phyloP scores from a whole-genome alignment of 192 early-diverging fungal species.

The Coemansia sp. region DNA sequence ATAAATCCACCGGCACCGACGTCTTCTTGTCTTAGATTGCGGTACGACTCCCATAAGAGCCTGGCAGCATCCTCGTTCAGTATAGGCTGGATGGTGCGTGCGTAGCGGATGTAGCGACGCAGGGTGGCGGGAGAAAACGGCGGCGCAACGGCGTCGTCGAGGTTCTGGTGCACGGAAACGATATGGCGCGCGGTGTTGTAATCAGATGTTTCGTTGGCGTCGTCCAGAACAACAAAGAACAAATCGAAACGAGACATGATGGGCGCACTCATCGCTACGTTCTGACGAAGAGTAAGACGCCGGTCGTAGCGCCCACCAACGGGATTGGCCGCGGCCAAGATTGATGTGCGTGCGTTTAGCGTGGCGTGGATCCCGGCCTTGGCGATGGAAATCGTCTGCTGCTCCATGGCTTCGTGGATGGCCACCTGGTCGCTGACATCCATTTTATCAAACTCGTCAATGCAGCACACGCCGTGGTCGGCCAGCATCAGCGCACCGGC shows the following conservation, averaged over 20 bases:
- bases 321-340: slow-evolving; percentile 96
- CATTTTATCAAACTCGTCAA: slow-evolving; percentile 84
- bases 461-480: slow-evolving; percentile 97
- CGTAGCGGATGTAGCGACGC: slow-evolving; percentile 84
- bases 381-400: slow-evolving; percentile 96
- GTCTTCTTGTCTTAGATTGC: slow-evolving; percentile 85
- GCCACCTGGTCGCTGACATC: slow-evolving; percentile 95
- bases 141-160: slow-evolving; percentile 71
- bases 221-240: slow-evolving; percentile 96
- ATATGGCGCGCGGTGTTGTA: slow-evolving; percentile 92
- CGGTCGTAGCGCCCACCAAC: slow-evolving; percentile 94
- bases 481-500: slow-evolving; percentile 97
- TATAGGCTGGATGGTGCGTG: slow-evolving; percentile 83
- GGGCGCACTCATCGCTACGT: slow-evolving; percentile 92
- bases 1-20: slow-evolving; percentile 61
- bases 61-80: slow-evolving; percentile 75
- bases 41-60: slow-evolving; percentile 80
- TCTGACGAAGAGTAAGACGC: slow-evolving; percentile 93
- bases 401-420: slow-evolving; percentile 99
- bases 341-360: slow-evolving; percentile 91
- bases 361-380: slow-evolving; percentile 97
- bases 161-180: slow-evolving; percentile 76
- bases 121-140: slow-evolving; percentile 74
- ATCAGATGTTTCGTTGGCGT: slow-evolving; percentile 86
- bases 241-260: slow-evolving; percentile 99